Evolutionary conservation across 768 basidiomycete genomes (phyloP), one percentile per base, ranked within the genome.

Genomic region (Rhodosporidiobolus odoratus): DNA sequence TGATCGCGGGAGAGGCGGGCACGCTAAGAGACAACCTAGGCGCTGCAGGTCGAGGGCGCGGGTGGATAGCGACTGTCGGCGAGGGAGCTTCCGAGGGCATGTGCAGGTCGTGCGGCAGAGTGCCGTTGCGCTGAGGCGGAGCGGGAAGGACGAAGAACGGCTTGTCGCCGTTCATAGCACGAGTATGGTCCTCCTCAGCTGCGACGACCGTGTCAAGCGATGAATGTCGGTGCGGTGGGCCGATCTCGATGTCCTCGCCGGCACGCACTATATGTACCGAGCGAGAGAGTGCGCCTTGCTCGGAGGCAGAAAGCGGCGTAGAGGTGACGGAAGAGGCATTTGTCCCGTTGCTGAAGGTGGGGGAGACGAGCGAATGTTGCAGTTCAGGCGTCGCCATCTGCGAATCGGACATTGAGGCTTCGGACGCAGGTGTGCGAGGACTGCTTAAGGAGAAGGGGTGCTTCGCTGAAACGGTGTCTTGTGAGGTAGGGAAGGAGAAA

Each of bases 311-410:
- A 27, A 60, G 43, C 17, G 72, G 68, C 15, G 70, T 72, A 47
- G 65, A 64, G 21, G 56, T 67, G 27, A 67, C 70, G 21, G 62
- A 64, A n/a, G 70, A 72, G 1, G 57, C 47, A 38, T 50, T 54
- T 13, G 69, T 71, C 0, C 60, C 69, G 48, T 17, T 48, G 62
- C 62, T 62, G 37, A 62, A 61, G 9, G 69, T 43, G 12, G 69
- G 66, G 32, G 69, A 68, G 19, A 25, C 25, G 41, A 65, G 47
- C 35, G 73, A 58, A 9, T 57, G 54, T 41, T 66, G 47, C 17
- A 68, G 40, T 25, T 74, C 66, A 13, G 65, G 69, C n/a, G 69
- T 68, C n/a, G 69, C 67, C 7, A 70, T 53, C 48, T 70, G 65
- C 45, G 73, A 74, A 5, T 19, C 58, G 4, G 60, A 32, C 4